Evolutionary conservation across 306 rosid species (phyloP).

Genomic region (Betula pendula): DNA sequence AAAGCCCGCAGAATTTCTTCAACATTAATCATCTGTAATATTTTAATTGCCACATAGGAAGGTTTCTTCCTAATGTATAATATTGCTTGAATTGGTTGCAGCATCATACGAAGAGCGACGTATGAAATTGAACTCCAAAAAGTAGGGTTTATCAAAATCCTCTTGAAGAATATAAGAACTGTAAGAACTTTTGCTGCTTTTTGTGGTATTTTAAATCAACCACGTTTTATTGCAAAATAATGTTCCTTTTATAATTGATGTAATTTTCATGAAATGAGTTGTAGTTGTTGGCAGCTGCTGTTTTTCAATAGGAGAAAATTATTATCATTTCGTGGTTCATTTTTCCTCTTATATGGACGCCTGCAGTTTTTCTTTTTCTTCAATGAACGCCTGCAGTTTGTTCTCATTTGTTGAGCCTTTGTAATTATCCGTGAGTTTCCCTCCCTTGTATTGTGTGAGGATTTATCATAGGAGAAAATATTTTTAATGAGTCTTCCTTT

Average conservation of each 20-base stretch:
- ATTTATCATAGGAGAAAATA: too few species aligned
- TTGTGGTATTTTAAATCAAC: neutral
- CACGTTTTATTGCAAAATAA: neutral
- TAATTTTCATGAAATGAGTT: neutral
- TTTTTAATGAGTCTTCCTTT: too few species aligned
- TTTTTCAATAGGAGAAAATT: neutral
- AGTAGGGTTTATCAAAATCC: conserved; percentile 4
- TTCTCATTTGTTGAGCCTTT: neutral
- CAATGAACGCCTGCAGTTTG: neutral
- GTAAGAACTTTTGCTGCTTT: neutral
- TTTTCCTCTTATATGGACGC: neutral
- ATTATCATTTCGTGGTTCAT: neutral
- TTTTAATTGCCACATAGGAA: conserved; percentile 3
- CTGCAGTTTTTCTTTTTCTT: too few species aligned
- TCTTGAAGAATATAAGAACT: neutral
- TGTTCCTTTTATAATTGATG: neutral
- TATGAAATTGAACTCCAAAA: conserved; percentile 46
- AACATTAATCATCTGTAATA: neutral
- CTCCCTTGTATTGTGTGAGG: too few species aligned
- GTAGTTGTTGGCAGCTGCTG: neutral
- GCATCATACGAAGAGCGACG: conserved; percentile 90
- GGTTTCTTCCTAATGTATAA: neutral
- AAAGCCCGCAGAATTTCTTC: neutral
- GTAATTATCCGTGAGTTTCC: too few species aligned
- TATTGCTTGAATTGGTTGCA: conserved; percentile 40